Conservation (phyloP, 139 green algal species). For the Astrephomene gubernaculifera region DNA sequence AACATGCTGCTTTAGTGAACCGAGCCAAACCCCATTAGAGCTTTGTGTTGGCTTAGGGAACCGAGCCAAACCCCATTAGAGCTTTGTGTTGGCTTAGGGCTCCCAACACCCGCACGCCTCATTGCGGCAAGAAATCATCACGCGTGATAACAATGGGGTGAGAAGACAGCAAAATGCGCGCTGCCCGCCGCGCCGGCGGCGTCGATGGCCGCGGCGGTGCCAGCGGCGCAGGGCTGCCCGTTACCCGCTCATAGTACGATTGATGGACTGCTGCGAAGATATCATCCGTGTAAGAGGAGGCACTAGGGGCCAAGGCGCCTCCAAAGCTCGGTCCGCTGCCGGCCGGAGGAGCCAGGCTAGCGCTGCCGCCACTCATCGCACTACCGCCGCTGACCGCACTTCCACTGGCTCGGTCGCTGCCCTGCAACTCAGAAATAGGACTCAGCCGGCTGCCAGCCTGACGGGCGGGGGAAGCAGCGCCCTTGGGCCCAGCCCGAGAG, state of each 20-base stretch:
- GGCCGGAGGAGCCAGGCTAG: too few species aligned
- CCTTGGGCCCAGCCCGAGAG: neutral
- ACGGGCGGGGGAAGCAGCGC: too few species aligned
- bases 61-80: too few species aligned
- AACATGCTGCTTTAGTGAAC: too few species aligned
- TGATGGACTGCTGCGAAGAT: neutral
- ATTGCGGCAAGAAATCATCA: conserved; percentile 26
- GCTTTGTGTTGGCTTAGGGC: neutral
- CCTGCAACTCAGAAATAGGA: neutral
- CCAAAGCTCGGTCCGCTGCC: too few species aligned
- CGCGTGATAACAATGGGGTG: conserved; percentile 47
- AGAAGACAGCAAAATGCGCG: conserved; percentile 36
- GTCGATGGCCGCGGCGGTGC: neutral
- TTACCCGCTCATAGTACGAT: too few species aligned
- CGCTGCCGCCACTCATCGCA: too few species aligned
- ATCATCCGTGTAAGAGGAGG: neutral
- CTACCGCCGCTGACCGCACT: neutral
- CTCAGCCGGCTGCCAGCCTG: too few species aligned
- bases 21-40: too few species aligned
- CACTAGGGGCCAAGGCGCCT: neutral
- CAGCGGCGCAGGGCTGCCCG: neutral
- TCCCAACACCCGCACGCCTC: neutral
- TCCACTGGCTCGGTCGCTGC: neutral
- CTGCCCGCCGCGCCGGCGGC: conserved; percentile 22
- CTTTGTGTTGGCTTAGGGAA: too few species aligned